A percentile compares a stretch with the other conserved stretches of the same genome.
These are phyloP conservation scores for Hondaea fermentalgiana DNA, from an alignment of 108 stramenopile species.

Conservation along the genomic window DNA sequence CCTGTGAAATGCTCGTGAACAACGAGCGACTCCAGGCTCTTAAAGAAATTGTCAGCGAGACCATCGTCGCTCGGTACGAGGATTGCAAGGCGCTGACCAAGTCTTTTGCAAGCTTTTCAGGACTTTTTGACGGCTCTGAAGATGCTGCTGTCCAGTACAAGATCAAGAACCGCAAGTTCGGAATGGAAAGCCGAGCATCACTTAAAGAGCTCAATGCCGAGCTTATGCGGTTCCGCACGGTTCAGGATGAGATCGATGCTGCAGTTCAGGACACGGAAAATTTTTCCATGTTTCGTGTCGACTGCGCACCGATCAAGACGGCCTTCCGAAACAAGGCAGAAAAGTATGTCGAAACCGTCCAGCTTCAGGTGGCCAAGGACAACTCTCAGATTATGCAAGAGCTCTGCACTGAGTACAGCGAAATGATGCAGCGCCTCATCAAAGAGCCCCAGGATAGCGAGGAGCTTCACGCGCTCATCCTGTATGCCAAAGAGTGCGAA, in stretches of 20 bases:
- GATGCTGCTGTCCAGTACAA: neutral
- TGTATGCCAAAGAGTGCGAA: neutral
- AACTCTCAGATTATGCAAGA: neutral
- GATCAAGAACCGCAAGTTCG: neutral
- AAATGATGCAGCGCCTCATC: neutral
- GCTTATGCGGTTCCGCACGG: neutral
- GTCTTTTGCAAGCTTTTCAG: neutral
- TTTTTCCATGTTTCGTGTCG: neutral
- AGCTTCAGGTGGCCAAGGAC: neutral
- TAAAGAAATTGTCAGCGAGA: neutral
- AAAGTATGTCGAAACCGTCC: neutral
- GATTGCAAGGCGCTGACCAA: neutral
- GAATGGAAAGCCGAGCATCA: neutral
- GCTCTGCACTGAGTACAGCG: neutral
- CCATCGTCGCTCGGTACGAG: neutral
- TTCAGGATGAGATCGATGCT: neutral
- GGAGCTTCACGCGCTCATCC: neutral
- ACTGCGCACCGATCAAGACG: slow-evolving; percentile 18
- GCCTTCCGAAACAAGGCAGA: neutral
- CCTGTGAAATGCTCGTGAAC: neutral
- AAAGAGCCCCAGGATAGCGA: slow-evolving; percentile 13
- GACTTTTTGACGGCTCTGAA: neutral
- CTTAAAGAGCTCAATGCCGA: neutral
- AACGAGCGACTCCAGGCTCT: neutral
- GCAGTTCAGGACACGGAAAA: neutral